These are phyloP conservation scores for Rusavskia elegans DNA, from an alignment of 495 filamentous ascomycete genomes.

Conservation along the genomic window DNA sequence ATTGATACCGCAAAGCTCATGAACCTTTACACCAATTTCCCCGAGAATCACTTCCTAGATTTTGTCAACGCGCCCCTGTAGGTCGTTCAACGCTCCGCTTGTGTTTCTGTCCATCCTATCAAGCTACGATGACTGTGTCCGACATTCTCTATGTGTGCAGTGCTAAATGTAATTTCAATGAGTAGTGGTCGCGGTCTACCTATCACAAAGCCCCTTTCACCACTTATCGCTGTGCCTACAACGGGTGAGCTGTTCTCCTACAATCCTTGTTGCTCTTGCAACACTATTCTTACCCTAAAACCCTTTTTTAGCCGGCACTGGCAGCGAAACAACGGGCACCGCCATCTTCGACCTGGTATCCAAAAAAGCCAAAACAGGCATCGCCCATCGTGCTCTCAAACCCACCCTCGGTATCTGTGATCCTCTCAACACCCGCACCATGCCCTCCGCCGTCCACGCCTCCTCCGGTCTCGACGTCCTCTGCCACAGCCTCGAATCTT, in stretches of 20 bases:
- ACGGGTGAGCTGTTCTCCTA: slow-evolving; percentile 24
- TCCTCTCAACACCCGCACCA: slow-evolving; percentile 83
- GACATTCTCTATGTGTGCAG: too few species aligned
- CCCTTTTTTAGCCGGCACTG: slow-evolving; percentile 51
- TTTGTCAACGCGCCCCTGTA: slow-evolving; percentile 87
- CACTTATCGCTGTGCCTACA: slow-evolving; percentile 84
- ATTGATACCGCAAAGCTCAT: slow-evolving; percentile 98
- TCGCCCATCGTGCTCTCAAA: slow-evolving; percentile 88
- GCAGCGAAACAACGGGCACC: slow-evolving; percentile 90
- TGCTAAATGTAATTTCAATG: background rate
- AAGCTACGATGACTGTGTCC: too few species aligned
- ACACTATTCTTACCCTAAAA: too few species aligned
- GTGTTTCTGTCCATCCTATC: background rate
- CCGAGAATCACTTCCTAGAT: slow-evolving; percentile 81
- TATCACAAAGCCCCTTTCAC: slow-evolving; percentile 59
- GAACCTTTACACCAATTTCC: slow-evolving; percentile 85
- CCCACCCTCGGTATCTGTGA: slow-evolving; percentile 94
- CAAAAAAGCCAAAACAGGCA: slow-evolving; percentile 82
- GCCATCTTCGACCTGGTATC: slow-evolving; percentile 92
- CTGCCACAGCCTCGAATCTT: slow-evolving; percentile 84
- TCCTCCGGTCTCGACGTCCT: slow-evolving; percentile 84
- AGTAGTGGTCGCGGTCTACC: slow-evolving; percentile 58
- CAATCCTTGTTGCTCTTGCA: too few species aligned
- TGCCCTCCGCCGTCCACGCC: slow-evolving; percentile 84
- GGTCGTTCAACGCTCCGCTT: background rate